Conservation (phyloP, 305 asterid genomes). For the Rubia peregrina region DNA sequence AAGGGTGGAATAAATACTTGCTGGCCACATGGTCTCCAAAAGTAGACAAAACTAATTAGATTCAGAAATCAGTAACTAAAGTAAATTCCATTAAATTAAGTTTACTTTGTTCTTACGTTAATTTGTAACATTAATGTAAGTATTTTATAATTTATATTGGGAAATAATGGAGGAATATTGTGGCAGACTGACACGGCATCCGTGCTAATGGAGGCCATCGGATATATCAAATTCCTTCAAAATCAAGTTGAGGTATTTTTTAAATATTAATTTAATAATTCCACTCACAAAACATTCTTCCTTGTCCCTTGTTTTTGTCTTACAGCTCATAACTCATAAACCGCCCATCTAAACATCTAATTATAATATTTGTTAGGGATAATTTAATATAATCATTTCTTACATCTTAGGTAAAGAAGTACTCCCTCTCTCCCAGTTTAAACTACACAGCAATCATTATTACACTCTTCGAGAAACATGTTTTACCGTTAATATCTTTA, state of each 20-base stretch:
- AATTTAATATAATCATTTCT: background rate
- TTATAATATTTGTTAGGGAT: background rate
- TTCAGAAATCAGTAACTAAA: background rate
- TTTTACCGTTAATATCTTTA: too few relatives aligned
- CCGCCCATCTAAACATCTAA: background rate
- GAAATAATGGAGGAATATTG: slow-evolving; percentile 20
- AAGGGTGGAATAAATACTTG: background rate
- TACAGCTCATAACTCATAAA: slow-evolving; percentile 1
- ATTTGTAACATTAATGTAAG: background rate
- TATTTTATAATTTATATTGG: background rate
- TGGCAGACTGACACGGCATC: slow-evolving; percentile 95
- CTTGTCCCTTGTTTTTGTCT: slow-evolving; percentile 11
- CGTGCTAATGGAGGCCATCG: slow-evolving; percentile 94
- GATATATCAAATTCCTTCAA: slow-evolving; percentile 87
- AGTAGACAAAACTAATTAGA: background rate
- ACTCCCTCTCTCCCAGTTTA: too few relatives aligned
- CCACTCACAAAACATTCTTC: slow-evolving; percentile 2
- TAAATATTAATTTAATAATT: background rate
- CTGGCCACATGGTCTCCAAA: slow-evolving; percentile 1
- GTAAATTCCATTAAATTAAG: background rate
- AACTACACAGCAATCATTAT: too few relatives aligned
- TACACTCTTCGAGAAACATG: too few relatives aligned
- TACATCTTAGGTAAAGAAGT: too few relatives aligned
- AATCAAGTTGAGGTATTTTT: slow-evolving; percentile 69
- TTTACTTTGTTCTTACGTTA: background rate